Base-by-base conservation (phyloP, 106 monocot genomes). In the Apostasia shenzhenica region DNA sequence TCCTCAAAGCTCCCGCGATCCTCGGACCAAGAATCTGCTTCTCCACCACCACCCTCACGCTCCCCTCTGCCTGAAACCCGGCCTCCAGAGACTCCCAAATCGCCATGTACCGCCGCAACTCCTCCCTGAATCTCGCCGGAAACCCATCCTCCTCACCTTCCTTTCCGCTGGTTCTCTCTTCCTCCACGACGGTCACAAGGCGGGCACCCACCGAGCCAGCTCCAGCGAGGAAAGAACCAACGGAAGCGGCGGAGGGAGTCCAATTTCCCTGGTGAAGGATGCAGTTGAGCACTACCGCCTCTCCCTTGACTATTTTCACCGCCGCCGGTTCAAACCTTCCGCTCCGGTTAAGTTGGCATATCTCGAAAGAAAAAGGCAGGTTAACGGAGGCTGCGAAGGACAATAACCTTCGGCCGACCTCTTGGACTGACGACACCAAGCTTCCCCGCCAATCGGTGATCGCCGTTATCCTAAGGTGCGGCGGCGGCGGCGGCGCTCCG, bases 401-500 rank as follows among this genome's bases (percentile, higher is more conserved):
- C 6, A 70, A 68, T n/a, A 84, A 69, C 26, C 80, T 50, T 54
- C 84, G 64, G 2, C 84, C 84, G 4, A 70, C 72, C 55, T 83
- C 83, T 40, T 79, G 83, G 40, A 76, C 68, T 0, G 70, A 45
- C 5, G 72, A 48, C 46, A 54, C 50, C 11, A 45, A 37, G 41
- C 54, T 68, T 51, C 54, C 38, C 38, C 54, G 41, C 37, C 52
- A 11, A 44, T 0, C 73, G 0, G 76, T 14, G 3, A 84, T 47
- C n/a, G 80, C 84, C 26, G 84, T 84, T 73, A 84, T 84, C 39
- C 80, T 69, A 37, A 84, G 74, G 70, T 80, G 84, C 50, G 80
- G 78, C 56, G 85, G 61, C 56, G 83, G 80, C 45, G 75, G 75
- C 2, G 75, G 75, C 2, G 48, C 2, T 2, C 76, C 67, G 54